Base-by-base conservation (phyloP, 2,329 filamentous ascomycete species). In the Calonectria pseudoreteaudii region DNA sequence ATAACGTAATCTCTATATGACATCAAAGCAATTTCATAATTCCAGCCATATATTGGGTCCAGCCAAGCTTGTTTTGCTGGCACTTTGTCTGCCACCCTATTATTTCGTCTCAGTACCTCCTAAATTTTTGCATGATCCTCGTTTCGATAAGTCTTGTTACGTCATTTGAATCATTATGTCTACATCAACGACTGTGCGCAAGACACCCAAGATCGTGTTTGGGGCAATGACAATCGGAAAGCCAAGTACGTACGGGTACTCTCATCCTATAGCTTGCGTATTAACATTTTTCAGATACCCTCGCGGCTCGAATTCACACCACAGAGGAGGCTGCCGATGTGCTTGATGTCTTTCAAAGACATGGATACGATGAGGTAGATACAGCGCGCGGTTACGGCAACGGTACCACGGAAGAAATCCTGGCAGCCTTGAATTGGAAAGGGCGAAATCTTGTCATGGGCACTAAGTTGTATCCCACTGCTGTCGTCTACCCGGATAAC, bases 321-420 rank as follows among this genome's bases (percentile, higher is more conserved):
- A n/a, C 26, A 52, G 49, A 52, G 26, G 49, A 52, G 49, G 49
- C 49, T 16, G 23, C 49, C 49, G 49, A 52, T 28, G 11, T 52
- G 14, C 49, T 52, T 11, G 49, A 52, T 6, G 49, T 18, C 13
- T 52, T 52, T 18, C 49, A 52, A 52, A 28, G 14, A 9, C 50
- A 58, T 18, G 68, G 68, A n/a, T 49, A 94, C 85, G 90, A 92
- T 79, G 93, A 95, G 80, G 85, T 95, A 66, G 94, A 95, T 81
- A 95, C 93, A 0, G 93, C 94, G 0, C 88, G 93, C 20, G 81
- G 88, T 72, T 95, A 95, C 76, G 86, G 94, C 52, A 91, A 86
- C 49, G 93, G 93, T 2, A 56, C 47, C 66, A 87, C 90, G 76
- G 93, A 95, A 80, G 93, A 95, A 82, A 90, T 88, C 7, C 95